Conservation (phyloP, 805 yeast species). For the Teunomyces pallodes region DNA sequence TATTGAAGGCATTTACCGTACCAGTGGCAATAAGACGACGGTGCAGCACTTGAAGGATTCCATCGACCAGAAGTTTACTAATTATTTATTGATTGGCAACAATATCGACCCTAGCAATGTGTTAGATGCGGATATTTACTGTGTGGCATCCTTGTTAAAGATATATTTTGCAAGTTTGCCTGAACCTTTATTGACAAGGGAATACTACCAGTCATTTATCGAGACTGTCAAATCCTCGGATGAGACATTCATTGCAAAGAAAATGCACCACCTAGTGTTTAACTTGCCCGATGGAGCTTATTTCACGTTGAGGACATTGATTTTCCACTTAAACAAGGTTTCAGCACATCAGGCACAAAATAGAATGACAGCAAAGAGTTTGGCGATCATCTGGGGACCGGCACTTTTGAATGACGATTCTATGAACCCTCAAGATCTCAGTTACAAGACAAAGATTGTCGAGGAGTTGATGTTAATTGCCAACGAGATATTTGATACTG, state of each 20-base stretch:
- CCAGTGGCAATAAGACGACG: conserved; percentile 73
- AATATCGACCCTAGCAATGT: conserved; percentile 42
- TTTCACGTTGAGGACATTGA: conserved; percentile 79
- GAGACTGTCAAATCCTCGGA: conserved; percentile 58
- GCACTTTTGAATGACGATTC: conserved; percentile 69
- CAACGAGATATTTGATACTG: conserved; percentile 63
- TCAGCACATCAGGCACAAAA: conserved; percentile 60
- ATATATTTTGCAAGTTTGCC: conserved; percentile 82
- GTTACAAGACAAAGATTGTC: conserved; percentile 71
- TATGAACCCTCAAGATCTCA: conserved; percentile 68
- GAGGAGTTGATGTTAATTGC: conserved; percentile 85
- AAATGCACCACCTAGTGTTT: conserved; percentile 84
- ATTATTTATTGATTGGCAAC: conserved; percentile 44
- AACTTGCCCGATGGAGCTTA: conserved; percentile 93
- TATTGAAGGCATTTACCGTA: conserved; percentile 86
- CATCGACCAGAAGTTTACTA: conserved; percentile 74
- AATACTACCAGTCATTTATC: conserved; percentile 59
- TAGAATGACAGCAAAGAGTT: conserved; percentile 77
- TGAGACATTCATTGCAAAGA: conserved; percentile 54
- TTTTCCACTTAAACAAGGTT: conserved; percentile 81
- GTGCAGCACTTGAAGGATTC: conserved; percentile 70
- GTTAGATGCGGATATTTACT: conserved; percentile 77
- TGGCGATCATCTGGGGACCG: conserved; percentile 96
- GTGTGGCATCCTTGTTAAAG: conserved; percentile 85
- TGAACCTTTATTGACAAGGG: conserved; percentile 74